Evolutionary conservation across 345 rosid species (phyloP).

Genomic region (Pistacia atlantica): DNA sequence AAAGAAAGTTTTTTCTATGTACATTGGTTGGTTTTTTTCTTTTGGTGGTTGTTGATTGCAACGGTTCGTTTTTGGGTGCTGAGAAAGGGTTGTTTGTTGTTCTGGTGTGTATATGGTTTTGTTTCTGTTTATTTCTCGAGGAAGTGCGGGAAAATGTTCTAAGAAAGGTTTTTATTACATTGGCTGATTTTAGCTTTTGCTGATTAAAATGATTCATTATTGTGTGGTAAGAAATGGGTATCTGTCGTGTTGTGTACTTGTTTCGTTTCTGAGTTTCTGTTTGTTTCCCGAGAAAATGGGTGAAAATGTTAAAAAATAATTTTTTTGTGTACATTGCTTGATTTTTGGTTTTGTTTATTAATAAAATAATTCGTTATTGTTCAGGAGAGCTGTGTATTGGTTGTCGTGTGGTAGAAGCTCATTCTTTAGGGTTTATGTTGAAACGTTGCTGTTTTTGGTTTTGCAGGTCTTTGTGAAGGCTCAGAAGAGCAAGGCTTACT

Average conservation of each 20-base stretch:
- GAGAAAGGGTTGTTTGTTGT: too few relatives aligned
- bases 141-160: background rate
- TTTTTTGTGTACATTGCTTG: too few relatives aligned
- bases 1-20: background rate
- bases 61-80: too few relatives aligned
- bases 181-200: background rate
- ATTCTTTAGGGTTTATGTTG: background rate
- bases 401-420: background rate
- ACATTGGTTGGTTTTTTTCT: background rate
- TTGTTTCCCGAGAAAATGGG: too few relatives aligned
- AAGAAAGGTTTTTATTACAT: background rate
- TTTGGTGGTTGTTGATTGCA: background rate
- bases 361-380: too few relatives aligned
- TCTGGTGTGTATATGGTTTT: too few relatives aligned
- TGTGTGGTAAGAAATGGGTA: background rate
- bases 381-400: too few relatives aligned
- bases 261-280: too few relatives aligned
- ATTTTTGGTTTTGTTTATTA: too few relatives aligned
- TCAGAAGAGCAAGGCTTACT: constrained; percentile 62
- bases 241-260: background rate
- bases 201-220: background rate
- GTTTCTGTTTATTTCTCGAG: background rate
- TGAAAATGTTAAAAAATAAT: too few relatives aligned
- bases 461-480: constrained; percentile 61
- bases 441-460: background rate